phyloP scores from a whole-genome alignment of 1,139 yeast genomes.

The Taphrina communis region DNA sequence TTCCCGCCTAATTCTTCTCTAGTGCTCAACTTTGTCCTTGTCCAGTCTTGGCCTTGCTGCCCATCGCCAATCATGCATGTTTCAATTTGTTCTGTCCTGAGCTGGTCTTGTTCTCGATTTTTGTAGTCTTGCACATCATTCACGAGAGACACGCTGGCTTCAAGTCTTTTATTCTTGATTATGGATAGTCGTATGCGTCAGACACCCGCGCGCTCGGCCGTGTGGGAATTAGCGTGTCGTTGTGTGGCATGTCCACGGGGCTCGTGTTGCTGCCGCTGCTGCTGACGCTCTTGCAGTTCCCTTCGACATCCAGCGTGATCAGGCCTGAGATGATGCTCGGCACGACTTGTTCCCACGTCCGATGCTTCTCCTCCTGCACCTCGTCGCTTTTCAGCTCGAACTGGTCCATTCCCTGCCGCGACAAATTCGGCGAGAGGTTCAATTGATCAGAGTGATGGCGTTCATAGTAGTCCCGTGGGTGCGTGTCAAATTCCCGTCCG shows the following conservation, averaged over 20 bases:
- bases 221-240: not conserved
- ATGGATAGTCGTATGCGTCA: conserved; percentile 2
- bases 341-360: conserved; percentile 6
- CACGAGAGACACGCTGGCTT: too few relatives aligned
- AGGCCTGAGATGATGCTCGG: conserved; percentile 13
- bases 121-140: not conserved
- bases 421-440: conserved; percentile 9
- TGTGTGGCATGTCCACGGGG: conserved; percentile 1
- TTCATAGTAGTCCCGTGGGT: conserved; percentile 6
- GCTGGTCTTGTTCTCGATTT: too few relatives aligned
- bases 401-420: conserved; percentile 5
- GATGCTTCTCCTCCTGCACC: conserved; percentile 8
- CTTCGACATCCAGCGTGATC: conserved; percentile 5
- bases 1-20: too few relatives aligned
- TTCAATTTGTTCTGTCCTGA: too few relatives aligned
- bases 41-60: too few relatives aligned
- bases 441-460: conserved; percentile 20
- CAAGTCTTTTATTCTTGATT: too few relatives aligned
- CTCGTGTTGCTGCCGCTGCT: conserved; percentile 2
- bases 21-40: too few relatives aligned
- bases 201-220: conserved; percentile 7
- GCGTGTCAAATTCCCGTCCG: conserved; percentile 27
- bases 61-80: too few relatives aligned
- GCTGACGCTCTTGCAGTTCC: not conserved
- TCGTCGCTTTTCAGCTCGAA: not conserved